A percentile compares a stretch with the other conserved stretches of the same genome.
These are phyloP conservation scores for Phytophthora fragariae DNA, from an alignment of 352 stramenopile genomes.

Conservation along the genomic window DNA sequence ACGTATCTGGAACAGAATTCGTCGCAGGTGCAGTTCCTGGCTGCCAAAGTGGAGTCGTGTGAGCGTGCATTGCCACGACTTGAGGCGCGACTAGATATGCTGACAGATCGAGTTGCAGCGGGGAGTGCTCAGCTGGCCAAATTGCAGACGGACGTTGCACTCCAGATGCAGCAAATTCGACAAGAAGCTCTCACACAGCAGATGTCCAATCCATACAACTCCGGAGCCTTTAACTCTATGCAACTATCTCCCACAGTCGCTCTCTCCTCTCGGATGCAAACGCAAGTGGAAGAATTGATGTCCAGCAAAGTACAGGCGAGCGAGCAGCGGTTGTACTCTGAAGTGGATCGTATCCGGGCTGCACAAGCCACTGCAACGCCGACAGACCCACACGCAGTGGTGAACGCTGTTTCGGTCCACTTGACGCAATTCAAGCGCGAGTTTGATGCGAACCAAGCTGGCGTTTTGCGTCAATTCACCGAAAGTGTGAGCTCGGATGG, in stretches of 20 bases:
- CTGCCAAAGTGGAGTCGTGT: slow-evolving; percentile 66
- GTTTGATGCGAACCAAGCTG: slow-evolving; percentile 60
- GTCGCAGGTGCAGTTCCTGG: slow-evolving; percentile 58
- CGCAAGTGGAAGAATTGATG: slow-evolving; percentile 61
- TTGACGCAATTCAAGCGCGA: slow-evolving; percentile 72
- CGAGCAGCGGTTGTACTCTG: slow-evolving; percentile 40
- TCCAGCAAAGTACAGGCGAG: slow-evolving; percentile 38
- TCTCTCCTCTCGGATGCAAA: slow-evolving; percentile 55
- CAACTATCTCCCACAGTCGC: slow-evolving; percentile 31
- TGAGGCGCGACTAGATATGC: slow-evolving; percentile 65
- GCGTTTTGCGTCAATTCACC: slow-evolving; percentile 55
- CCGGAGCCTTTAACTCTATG: slow-evolving; percentile 11
- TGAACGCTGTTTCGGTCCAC: slow-evolving; percentile 66
- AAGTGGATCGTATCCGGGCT: slow-evolving; percentile 45
- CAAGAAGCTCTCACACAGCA: slow-evolving; percentile 43
- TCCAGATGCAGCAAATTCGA: slow-evolving; percentile 43
- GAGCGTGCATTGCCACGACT: slow-evolving; percentile 66
- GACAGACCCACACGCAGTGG: slow-evolving; percentile 45
- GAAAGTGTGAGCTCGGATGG: slow-evolving; percentile 63
- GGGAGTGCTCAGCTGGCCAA: slow-evolving; percentile 52
- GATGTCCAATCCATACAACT: slow-evolving; percentile 21
- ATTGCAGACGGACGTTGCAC: slow-evolving; percentile 47
- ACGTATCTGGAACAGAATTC: slow-evolving; percentile 39
- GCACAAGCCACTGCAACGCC: slow-evolving; percentile 15
- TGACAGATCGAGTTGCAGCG: slow-evolving; percentile 61